These are phyloP conservation scores for Paramecium bursaria DNA, from an alignment of 73 alveolate species.

Conservation along the genomic window DNA sequence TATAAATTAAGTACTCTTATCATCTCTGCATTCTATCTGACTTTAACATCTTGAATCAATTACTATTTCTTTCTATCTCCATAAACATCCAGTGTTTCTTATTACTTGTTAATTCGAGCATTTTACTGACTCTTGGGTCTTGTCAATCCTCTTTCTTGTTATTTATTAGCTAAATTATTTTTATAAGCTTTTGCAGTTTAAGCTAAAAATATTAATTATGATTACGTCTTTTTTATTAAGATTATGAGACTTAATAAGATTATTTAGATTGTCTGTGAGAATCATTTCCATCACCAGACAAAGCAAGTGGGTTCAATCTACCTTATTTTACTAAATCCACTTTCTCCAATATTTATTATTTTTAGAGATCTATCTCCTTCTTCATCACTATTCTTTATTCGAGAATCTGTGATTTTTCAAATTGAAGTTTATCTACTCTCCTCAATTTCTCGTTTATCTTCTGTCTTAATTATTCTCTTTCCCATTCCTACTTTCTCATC, in stretches of 20 bases:
- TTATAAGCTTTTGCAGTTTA: constrained; percentile 39
- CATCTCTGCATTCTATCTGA: constrained; percentile 50
- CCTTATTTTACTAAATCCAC: constrained; percentile 43
- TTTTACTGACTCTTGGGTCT: constrained; percentile 42
- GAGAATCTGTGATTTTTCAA: background rate
- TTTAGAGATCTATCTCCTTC: constrained; percentile 28
- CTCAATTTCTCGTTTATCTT: constrained; percentile 41
- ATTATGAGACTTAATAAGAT: background rate
- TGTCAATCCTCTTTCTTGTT: background rate
- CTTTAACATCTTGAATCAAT: background rate
- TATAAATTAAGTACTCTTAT: background rate
- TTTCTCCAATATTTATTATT: constrained; percentile 36
- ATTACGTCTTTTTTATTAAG: constrained; percentile 46
- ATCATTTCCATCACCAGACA: background rate
- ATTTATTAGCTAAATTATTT: constrained; percentile 31
- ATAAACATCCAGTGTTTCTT: background rate
- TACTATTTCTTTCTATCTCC: background rate
- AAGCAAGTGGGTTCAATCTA: constrained; percentile 10
- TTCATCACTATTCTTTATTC: constrained; percentile 56
- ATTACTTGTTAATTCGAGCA: background rate
- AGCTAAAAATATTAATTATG: background rate
- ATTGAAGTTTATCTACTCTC: constrained; percentile 3
- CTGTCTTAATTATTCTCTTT: constrained; percentile 44
- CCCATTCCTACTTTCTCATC: constrained; percentile 32
- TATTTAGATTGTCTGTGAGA: background rate